phyloP scores from a whole-genome alignment of 768 basidiomycete genomes.

The Suillus lakei region DNA sequence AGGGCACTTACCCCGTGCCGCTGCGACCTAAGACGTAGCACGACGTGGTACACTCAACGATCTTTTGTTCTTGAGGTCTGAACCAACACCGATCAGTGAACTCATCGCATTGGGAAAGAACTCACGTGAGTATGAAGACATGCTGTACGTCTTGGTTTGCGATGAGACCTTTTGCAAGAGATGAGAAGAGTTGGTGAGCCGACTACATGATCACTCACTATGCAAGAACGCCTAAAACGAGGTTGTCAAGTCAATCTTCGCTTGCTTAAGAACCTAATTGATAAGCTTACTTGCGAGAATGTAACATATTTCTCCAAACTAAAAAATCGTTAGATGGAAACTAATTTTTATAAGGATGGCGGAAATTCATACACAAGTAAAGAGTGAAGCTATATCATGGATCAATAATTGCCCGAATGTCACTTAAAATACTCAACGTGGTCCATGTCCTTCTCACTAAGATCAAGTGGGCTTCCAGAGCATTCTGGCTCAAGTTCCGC shows the following conservation, averaged over 20 bases:
- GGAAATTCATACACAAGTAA: constrained; percentile 54
- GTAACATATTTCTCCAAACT: constrained; percentile 35
- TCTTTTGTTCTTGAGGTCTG: constrained; percentile 54
- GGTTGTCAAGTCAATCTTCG: not conserved
- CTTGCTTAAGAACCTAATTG: not conserved
- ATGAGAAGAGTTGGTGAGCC: not conserved
- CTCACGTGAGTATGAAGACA: constrained; percentile 32
- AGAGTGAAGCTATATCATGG: constrained; percentile 50
- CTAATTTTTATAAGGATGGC: constrained; percentile 10
- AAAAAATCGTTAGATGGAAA: constrained; percentile 47
- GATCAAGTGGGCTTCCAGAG: constrained; percentile 28
- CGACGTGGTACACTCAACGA: constrained; percentile 62
- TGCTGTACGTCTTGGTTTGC: constrained; percentile 29
- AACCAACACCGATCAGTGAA: constrained; percentile 19
- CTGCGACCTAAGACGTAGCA: constrained; percentile 74
- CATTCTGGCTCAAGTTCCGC: constrained; percentile 28
- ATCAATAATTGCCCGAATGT: not conserved
- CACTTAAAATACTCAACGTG: constrained; percentile 40
- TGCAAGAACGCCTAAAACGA: constrained; percentile 25
- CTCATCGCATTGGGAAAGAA: not conserved
- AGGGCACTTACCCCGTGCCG: constrained; percentile 64
- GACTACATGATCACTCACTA: constrained; percentile 16
- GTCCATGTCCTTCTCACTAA: constrained; percentile 50
- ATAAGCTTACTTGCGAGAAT: constrained; percentile 31
- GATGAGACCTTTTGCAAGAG: constrained; percentile 24